Conservation (phyloP, 495 filamentous ascomycete species). For the Annulohypoxylon nitens region DNA sequence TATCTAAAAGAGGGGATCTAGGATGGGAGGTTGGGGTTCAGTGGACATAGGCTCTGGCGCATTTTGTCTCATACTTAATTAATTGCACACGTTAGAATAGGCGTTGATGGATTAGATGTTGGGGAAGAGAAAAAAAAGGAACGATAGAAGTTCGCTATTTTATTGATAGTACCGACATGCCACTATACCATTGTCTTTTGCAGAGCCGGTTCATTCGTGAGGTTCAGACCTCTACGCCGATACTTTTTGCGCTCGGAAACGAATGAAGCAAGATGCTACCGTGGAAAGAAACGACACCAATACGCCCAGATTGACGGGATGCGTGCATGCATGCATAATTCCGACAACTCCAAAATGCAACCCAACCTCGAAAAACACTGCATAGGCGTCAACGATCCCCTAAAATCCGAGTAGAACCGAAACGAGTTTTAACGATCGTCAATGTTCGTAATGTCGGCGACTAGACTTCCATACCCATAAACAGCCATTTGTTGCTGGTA, state of each 20-base stretch:
- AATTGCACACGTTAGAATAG: constrained; percentile 25
- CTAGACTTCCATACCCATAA: constrained; percentile 86
- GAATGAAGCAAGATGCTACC: constrained; percentile 35
- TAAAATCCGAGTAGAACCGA: constrained; percentile 23
- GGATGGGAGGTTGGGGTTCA: not conserved
- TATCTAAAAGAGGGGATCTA: constrained; percentile 9
- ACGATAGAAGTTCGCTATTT: constrained; percentile 37
- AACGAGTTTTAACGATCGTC: constrained; percentile 18
- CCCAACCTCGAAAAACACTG: constrained; percentile 30
- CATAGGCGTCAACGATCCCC: constrained; percentile 12
- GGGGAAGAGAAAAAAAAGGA: constrained; percentile 16
- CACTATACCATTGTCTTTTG: constrained; percentile 39
- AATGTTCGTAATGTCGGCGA: constrained; percentile 16
- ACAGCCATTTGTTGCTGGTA: constrained; percentile 82
- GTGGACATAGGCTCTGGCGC: constrained; percentile 19
- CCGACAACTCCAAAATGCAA: constrained; percentile 44
- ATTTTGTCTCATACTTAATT: constrained; percentile 28
- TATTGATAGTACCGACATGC: constrained; percentile 44
- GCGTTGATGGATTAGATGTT: constrained; percentile 38
- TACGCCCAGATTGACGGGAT: constrained; percentile 29
- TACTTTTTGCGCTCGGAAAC: constrained; percentile 22
- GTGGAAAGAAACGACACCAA: constrained; percentile 26
- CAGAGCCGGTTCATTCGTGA: constrained; percentile 28
- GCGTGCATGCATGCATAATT: constrained; percentile 27
- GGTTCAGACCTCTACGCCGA: constrained; percentile 25